phyloP scores from a whole-genome alignment of 2,329 filamentous ascomycete species.

The Penicillium sp. region DNA sequence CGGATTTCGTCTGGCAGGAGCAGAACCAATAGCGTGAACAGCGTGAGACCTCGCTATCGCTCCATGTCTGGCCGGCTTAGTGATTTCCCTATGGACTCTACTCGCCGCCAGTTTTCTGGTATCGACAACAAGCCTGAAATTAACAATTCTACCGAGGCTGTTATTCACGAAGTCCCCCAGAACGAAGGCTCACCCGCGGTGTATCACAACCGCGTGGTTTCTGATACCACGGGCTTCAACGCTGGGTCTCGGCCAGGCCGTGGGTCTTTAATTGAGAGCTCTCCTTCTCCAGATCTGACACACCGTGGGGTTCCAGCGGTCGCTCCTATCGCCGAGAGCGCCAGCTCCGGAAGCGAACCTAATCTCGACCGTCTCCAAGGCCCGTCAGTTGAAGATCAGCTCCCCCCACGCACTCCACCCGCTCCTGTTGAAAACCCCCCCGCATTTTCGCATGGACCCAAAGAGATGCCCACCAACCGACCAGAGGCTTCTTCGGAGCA shows the following conservation, averaged over 20 bases:
- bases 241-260: slow-evolving; percentile 12
- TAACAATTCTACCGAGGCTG: slow-evolving; percentile 32
- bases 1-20: slow-evolving; percentile 33
- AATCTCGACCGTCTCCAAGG: slow-evolving; percentile 14
- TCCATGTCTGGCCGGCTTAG: slow-evolving; percentile 30
- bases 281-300: slow-evolving; percentile 31
- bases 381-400: slow-evolving; percentile 28
- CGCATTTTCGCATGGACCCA: slow-evolving; percentile 65
- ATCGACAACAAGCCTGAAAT: slow-evolving; percentile 21
- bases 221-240: slow-evolving; percentile 26
- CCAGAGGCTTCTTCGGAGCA: slow-evolving; percentile 69
- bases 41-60: slow-evolving; percentile 41
- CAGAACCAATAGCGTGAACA: slow-evolving; percentile 49
- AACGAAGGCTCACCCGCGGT: slow-evolving; percentile 14
- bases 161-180: slow-evolving; percentile 24
- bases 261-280: slow-evolving; percentile 20
- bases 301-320: slow-evolving; percentile 18
- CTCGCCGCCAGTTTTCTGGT: slow-evolving; percentile 17
- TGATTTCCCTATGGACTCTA: slow-evolving; percentile 28
- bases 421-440: slow-evolving; percentile 72
- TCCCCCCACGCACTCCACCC: slow-evolving; percentile 51
- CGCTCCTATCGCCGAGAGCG: slow-evolving; percentile 28
- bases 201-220: slow-evolving; percentile 26
- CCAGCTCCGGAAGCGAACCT: slow-evolving; percentile 35
- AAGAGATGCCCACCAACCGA: slow-evolving; percentile 58